Evolutionary conservation across 2,329 filamentous ascomycete genomes (phyloP).

Genomic region (Colletotrichum sojae): DNA sequence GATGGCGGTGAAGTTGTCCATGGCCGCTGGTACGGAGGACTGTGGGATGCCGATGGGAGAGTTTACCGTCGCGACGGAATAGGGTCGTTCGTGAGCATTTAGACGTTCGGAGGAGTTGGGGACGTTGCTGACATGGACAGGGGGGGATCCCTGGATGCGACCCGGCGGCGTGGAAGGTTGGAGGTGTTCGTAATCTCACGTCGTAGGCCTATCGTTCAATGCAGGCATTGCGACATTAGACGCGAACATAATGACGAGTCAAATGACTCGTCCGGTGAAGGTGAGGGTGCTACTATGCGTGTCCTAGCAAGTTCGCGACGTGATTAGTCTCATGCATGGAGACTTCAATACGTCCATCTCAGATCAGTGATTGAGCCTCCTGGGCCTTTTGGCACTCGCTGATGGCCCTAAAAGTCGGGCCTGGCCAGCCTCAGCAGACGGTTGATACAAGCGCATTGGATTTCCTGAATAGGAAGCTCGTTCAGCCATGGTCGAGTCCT

Average conservation of each 20-base stretch:
- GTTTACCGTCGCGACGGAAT: not conserved
- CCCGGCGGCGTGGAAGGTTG: not conserved
- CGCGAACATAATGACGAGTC: conserved; percentile 15
- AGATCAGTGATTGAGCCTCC: no score
- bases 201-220: not conserved
- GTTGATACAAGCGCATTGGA: not conserved
- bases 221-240: not conserved
- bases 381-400: no score
- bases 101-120: not conserved
- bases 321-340: no score
- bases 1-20: conserved; percentile 30
- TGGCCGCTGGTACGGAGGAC: not conserved
- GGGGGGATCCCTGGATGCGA: not conserved
- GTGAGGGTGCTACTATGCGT: not conserved
- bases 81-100: not conserved
- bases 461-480: not conserved
- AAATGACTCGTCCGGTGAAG: not conserved
- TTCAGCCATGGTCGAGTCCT: not conserved
- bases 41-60: not conserved
- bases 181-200: conserved; percentile 5
- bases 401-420: no score
- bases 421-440: not conserved
- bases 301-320: not conserved
- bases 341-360: no score
- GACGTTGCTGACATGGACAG: not conserved